A percentile compares a stretch with the other conserved stretches of the same genome.
phyloP scores from a whole-genome alignment of 345 rosid species.

The Isatis tinctoria region DNA sequence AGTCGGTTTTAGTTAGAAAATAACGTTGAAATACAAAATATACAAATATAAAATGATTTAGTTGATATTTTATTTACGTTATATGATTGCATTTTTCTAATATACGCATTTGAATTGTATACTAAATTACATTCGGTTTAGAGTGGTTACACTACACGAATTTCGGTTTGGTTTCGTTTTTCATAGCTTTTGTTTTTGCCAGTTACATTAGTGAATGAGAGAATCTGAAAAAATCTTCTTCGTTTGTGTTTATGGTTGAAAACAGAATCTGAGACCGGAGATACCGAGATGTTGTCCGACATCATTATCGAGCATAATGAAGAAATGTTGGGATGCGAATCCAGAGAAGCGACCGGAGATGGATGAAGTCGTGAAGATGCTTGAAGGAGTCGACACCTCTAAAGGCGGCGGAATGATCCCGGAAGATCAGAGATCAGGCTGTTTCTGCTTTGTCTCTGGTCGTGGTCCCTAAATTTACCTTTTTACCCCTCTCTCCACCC shows the following conservation, averaged over 20 bases:
- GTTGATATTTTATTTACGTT: not conserved
- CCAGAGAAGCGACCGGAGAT: conserved; percentile 91
- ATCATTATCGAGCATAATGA: conserved; percentile 68
- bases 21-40: not conserved
- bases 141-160: not conserved
- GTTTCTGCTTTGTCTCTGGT: conserved; percentile 68
- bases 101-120: too few species aligned
- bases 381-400: conserved; percentile 83
- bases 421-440: conserved; percentile 66
- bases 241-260: not conserved
- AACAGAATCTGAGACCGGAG: conserved; percentile 84
- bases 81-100: not conserved
- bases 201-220: not conserved
- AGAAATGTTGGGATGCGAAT: conserved; percentile 88
- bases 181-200: not conserved
- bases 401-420: conserved; percentile 99
- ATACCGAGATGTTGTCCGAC: conserved; percentile 92
- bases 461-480: conserved; percentile 68
- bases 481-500: not conserved
- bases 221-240: not conserved
- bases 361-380: conserved; percentile 79
- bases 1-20: not conserved
- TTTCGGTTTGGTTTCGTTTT: not conserved
- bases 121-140: not conserved
- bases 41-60: not conserved